Evolutionary conservation across 192 early-diverging fungal genomes (phyloP).

Genomic region (Podila clonocystis): DNA sequence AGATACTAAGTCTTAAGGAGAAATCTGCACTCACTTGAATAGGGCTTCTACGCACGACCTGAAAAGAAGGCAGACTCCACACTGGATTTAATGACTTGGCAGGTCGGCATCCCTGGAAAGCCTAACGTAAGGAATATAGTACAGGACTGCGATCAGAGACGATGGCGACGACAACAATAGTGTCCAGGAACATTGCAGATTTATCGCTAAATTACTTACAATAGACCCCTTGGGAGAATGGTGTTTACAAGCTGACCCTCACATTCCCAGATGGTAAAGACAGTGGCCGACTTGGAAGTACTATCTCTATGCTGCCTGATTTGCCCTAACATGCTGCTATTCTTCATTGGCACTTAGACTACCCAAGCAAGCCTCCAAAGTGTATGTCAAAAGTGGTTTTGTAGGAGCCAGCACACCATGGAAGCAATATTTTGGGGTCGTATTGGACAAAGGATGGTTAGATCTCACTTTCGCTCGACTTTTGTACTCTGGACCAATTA

Average conservation of each 20-base stretch:
- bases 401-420: neutral
- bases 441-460: neutral
- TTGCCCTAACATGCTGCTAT: neutral
- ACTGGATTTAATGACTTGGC: constrained; percentile 89
- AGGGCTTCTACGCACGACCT: constrained; percentile 95
- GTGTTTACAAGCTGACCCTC: constrained; percentile 85
- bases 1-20: neutral
- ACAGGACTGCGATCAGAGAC: no score
- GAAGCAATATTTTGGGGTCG: neutral
- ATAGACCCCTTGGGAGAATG: constrained; percentile 89
- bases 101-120: constrained; percentile 65
- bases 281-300: neutral
- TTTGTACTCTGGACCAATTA: constrained; percentile 14
- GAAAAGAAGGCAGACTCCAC: constrained; percentile 83
- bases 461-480: constrained; percentile 7
- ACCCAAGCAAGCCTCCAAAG: constrained; percentile 59
- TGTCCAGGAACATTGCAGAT: no score
- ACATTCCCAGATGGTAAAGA: constrained; percentile 79
- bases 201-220: neutral
- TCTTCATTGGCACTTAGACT: constrained; percentile 32
- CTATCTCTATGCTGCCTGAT: no score
- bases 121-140: constrained; percentile 45
- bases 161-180: no score
- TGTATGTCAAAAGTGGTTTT: constrained; percentile 13
- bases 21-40: constrained; percentile 23